Base-by-base conservation (phyloP, 352 stramenopile genomes). In the Phytophthora capsici region DNA sequence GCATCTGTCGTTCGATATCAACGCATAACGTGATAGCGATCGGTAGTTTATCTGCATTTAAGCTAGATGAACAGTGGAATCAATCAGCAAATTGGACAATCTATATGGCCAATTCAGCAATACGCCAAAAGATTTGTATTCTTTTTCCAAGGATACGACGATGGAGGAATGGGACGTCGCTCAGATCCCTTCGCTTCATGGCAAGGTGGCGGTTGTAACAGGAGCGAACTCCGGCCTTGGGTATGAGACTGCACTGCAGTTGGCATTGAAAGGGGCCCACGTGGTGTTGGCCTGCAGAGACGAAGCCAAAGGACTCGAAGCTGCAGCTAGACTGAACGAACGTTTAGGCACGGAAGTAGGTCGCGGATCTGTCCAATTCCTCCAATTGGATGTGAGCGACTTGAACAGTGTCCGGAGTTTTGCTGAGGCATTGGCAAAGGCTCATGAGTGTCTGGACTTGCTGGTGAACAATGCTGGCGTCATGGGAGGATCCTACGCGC, bases 401-500 rank as follows among this genome's bases (percentile, higher is more conserved):
- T 38, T 87, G 10, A 62, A 47, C 12, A 86, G 68, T 38, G 69
- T 90, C 4, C 47, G 30, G 4, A 40, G 17, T 3, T 88, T 90
- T 28, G 62, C 54, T 1, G 38, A 54, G 7, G 63, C 53, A 19
- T 77, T 87, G 36, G 70, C 59, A 10, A 30, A 25, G 26, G 36
- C 25, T 16, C 57, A 75, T 48, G 49, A 69, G 8, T 62, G 52
- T 6, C 37, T 93, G 23, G 74, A 91, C 43, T 13, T 91, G 25
- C 71, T 93, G 9, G 60, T 93, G 57, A 91, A 89, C 71, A 91
- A 91, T 41, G 84, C 82, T 19, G 84, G 84, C 16, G 69, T 89
- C 59, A 78, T 83, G 44, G 78, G 70, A 2, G 48, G 78, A 7
- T 63, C 71, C 9, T 73, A 80, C 56, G 32, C 51, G 14, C 23